phyloP scores from a whole-genome alignment of 2,329 filamentous ascomycete genomes.

The Zymoseptoria brevis region DNA sequence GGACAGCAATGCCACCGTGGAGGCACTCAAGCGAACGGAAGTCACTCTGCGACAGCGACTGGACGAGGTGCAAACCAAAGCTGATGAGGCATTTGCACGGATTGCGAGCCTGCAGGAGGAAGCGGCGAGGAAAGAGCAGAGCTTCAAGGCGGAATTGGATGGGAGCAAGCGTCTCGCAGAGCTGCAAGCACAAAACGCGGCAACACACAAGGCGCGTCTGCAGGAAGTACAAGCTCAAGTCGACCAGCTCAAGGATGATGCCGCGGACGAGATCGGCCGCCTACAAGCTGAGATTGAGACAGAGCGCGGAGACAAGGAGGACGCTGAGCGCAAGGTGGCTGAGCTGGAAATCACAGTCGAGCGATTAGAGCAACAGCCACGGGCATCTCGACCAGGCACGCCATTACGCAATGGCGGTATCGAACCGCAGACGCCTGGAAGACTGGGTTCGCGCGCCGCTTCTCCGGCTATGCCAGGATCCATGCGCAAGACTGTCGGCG shows the following conservation, averaged over 20 bases:
- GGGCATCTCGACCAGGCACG: conserved; percentile 40
- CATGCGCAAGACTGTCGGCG: conserved; percentile 43
- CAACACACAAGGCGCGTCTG: conserved; percentile 62
- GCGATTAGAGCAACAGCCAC: conserved; percentile 39
- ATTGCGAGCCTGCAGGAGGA: conserved; percentile 82
- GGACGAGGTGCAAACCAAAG: conserved; percentile 75
- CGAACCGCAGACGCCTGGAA: conserved; percentile 22
- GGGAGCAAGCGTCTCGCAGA: conserved; percentile 73
- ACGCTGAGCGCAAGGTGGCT: conserved; percentile 53
- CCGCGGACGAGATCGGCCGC: conserved; percentile 48
- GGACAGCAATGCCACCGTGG: conserved; percentile 68
- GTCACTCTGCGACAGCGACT: conserved; percentile 71
- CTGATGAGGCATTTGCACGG: conserved; percentile 72
- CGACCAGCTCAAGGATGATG: conserved; percentile 59
- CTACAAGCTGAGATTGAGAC: conserved; percentile 44
- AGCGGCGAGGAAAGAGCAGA: conserved; percentile 72
- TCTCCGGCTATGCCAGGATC: conserved; percentile 41
- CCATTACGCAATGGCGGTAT: conserved; percentile 38
- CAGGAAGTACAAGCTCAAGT: conserved; percentile 59
- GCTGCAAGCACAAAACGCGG: conserved; percentile 67
- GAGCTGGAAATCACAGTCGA: conserved; percentile 59
- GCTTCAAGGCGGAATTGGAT: conserved; percentile 79
- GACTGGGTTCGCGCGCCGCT: conserved; percentile 38
- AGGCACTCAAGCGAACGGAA: conserved; percentile 71
- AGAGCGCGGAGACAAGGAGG: conserved; percentile 51